These are phyloP conservation scores for Dioszegia crocea DNA, from an alignment of 768 basidiomycete species.

Conservation along the genomic window DNA sequence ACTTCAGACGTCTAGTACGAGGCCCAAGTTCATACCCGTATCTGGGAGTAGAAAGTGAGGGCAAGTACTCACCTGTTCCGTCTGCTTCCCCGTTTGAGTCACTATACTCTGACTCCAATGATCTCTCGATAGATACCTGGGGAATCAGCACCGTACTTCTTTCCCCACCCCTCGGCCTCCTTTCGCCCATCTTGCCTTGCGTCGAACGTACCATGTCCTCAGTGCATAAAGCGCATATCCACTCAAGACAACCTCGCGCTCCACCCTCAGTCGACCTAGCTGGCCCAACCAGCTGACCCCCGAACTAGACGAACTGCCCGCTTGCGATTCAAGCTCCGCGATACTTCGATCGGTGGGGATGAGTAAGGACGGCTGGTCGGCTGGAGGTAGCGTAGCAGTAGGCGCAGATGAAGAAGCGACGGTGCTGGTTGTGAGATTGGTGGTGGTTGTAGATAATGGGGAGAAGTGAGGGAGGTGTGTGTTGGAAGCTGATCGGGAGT, in stretches of 20 bases:
- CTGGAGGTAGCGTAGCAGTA: background rate
- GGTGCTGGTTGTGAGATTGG: constrained; percentile 1
- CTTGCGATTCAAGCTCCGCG: constrained; percentile 29
- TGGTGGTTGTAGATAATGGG: background rate
- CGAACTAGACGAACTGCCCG: background rate
- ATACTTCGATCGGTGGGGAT: constrained; percentile 37
- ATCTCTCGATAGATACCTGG: constrained; percentile 36
- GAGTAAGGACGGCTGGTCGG: constrained; percentile 16
- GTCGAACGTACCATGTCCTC: constrained; percentile 31
- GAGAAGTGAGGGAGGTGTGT: background rate
- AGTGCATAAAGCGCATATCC: constrained; percentile 39
- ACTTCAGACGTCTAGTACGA: no score
- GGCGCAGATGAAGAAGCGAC: background rate
- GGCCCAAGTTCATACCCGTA: no score
- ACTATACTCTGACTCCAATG: constrained; percentile 43
- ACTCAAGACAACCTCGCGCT: constrained; percentile 26
- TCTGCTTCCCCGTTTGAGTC: constrained; percentile 41
- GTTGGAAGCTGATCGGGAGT: background rate
- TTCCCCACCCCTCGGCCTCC: background rate
- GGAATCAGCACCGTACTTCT: background rate
- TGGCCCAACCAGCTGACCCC: constrained; percentile 21
- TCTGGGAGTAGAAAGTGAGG: no score
- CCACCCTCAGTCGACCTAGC: constrained; percentile 30
- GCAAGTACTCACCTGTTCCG: constrained; percentile 27
- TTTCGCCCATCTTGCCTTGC: background rate